Conservation (phyloP, 2,329 filamentous ascomycete species). For the Nothopassalora personata region DNA sequence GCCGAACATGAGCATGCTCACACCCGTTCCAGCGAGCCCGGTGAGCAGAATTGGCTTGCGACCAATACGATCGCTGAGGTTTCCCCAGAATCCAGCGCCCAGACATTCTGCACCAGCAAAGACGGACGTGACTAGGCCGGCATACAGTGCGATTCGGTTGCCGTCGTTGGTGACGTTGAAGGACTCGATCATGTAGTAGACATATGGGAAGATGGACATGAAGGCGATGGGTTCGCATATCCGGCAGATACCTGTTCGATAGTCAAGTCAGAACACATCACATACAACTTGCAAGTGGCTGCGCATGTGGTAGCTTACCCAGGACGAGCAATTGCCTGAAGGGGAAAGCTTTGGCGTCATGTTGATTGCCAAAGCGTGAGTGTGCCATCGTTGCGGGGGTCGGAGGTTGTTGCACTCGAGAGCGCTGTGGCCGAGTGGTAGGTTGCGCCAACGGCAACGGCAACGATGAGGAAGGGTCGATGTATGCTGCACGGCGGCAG, state of each 20-base stretch:
- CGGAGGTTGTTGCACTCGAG: conserved; percentile 2
- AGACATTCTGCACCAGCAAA: conserved; percentile 96
- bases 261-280: neutral
- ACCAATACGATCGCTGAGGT: conserved; percentile 83
- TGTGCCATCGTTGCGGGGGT: conserved; percentile 15
- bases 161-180: conserved; percentile 78
- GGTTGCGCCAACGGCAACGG: conserved; percentile 4
- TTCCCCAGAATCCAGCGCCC: conserved; percentile 87
- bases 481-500: neutral
- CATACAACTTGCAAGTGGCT: neutral
- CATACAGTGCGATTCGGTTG: conserved; percentile 81
- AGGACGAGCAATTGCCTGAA: conserved; percentile 53
- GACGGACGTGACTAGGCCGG: conserved; percentile 90
- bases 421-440: conserved; percentile 1
- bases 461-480: neutral
- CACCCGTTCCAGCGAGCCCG: conserved; percentile 81
- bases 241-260: conserved; percentile 59
- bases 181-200: conserved; percentile 94
- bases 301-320: conserved; percentile 36
- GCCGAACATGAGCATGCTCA: conserved; percentile 90
- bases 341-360: conserved; percentile 45
- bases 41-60: conserved; percentile 87
- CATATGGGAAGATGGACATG: conserved; percentile 99
- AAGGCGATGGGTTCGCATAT: conserved; percentile 99
- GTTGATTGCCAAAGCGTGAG: conserved; percentile 9